Base-by-base conservation (phyloP, 805 yeast genomes). In the Cyberlindnera xylosilytica region DNA sequence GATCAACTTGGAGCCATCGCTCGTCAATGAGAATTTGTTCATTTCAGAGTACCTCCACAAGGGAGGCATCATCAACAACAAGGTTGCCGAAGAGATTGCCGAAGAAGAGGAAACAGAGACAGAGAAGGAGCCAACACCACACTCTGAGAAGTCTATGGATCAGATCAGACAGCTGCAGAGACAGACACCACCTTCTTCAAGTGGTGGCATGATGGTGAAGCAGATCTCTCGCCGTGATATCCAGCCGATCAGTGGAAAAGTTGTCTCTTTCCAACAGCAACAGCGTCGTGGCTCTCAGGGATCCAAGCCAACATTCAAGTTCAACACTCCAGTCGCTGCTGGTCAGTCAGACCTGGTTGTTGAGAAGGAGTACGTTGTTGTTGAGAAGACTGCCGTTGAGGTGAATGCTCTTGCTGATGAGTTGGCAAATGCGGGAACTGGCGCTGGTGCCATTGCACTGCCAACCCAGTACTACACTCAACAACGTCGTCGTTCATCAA, bases 351-450 rank as follows among this genome's bases (percentile, higher is more conserved):
- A 80, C 40, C 57, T 74, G 18, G 70, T 74, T 20, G 66, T 81
- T 43, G 96, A 88, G 53, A 81, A 79, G 51, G 97, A 89, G 56
- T 91, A 91, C 54, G 98, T 91, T 26, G 95, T 91, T 30, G 90
- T 91, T 22, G 98, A 91, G 61, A 93, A 91, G 61, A 76, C 95
- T 38, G 87, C 93, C 0, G 97, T 91, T 4, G 98, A 93, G 60
- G 95, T 91, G 8, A 91, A 91, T 66, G 91, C 96, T 2, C 71
- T 93, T 44, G 99, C 99, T 3, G 98, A 91, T 62, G 97, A 90
- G 60, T 67, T 91, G 39, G 90, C 87, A 13, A 67, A 69, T 45
- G 81, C 81, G 3, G 81, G 81, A 2, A 63, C 70, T 43, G 72
- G 75, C 6, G 70, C 73, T 6, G 71, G 73, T 24, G 81, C 76